Evolutionary conservation across 768 basidiomycete species (phyloP), one percentile per base, ranked within the genome.

Genomic region (Fistulinella prunicolor): DNA sequence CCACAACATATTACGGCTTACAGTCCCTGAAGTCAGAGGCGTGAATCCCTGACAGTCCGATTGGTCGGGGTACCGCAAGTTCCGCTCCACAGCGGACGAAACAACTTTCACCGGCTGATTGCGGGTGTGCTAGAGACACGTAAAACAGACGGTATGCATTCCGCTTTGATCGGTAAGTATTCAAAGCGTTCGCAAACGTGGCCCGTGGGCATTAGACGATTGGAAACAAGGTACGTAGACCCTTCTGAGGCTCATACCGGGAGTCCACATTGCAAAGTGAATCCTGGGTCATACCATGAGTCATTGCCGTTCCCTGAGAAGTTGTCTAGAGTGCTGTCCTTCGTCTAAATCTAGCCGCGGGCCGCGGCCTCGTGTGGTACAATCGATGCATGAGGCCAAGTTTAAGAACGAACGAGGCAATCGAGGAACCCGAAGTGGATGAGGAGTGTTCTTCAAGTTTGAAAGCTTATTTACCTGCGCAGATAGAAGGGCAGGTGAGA

Each of bases 281-380:
- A 36, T 34, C 28, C n/a, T 14, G 20, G 38, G 29, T 32, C 36
- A 7, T 37, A 19, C 17, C 21, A n/a, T n/a, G n/a, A n/a, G 38
- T 43, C 44, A 36, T 41, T 20, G 16, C 35, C 38, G 28, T 36
- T 42, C 38, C 34, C 45, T 50, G 32, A 28, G 42, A 51, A 43
- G 28, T 38, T 37, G 26, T 45, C 23, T 24, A 26, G 24, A 21
- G 16, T 24, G 6, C n/a, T 9, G 29, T 28, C 29, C 19, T 29
- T 14, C 9, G 16, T 9, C 14, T 21, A 17, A 22, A 26, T 44
- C 49, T 36, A 44, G 23, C 61, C 46, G 46, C 21, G 49, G 51
- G 0, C 53, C 56, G 56, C 61, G 56, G 61, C 58, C 56, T 61
- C 56, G 50, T 54, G 61, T 46, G 3, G 10, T 4, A n/a, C n/a